Percentiles rank a stretch among this genome's conserved stretches.
Conservation (phyloP, 2,329 filamentous ascomycete genomes). For the Akanthomyces uredinophilus region DNA sequence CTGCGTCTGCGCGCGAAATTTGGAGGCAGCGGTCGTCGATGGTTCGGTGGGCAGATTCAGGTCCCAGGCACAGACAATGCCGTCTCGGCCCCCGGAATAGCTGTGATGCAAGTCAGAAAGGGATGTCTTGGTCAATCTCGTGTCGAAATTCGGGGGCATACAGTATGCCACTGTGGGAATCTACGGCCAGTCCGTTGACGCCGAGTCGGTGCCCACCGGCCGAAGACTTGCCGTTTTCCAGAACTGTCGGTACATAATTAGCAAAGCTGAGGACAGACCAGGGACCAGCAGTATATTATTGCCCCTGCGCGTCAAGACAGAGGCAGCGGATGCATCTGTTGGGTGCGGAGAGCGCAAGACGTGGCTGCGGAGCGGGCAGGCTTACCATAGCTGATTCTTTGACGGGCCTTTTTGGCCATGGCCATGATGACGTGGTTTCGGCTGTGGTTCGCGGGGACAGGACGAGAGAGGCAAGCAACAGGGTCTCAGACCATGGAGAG, state of each 20-base stretch:
- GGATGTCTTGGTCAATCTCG: constrained; percentile 17
- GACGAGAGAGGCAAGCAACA: neutral
- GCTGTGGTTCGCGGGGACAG: neutral
- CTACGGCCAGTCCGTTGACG: constrained; percentile 89
- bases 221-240: constrained; percentile 54
- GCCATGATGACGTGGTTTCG: constrained; percentile 15
- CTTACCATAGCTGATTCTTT: constrained; percentile 65
- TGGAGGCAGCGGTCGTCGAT: constrained; percentile 43
- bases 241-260: constrained; percentile 37
- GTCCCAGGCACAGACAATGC: constrained; percentile 94
- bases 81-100: constrained; percentile 93
- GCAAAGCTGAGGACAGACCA: neutral
- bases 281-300: neutral
- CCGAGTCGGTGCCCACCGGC: constrained; percentile 83
- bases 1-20: constrained; percentile 56
- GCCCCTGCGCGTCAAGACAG: neutral
- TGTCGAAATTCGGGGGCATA: constrained; percentile 42
- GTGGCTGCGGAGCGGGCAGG: constrained; percentile 3
- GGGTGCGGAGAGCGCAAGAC: constrained; percentile 16
- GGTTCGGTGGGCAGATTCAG: constrained; percentile 51
- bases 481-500: neutral
- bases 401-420: constrained; percentile 65
- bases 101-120: constrained; percentile 40
- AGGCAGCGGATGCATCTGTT: neutral
- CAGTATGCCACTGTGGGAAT: constrained; percentile 78